A percentile compares a stretch with the other conserved stretches of the same genome.
phyloP scores from a whole-genome alignment of 73 alveolate species.

The Paramecium pentaurelia region DNA sequence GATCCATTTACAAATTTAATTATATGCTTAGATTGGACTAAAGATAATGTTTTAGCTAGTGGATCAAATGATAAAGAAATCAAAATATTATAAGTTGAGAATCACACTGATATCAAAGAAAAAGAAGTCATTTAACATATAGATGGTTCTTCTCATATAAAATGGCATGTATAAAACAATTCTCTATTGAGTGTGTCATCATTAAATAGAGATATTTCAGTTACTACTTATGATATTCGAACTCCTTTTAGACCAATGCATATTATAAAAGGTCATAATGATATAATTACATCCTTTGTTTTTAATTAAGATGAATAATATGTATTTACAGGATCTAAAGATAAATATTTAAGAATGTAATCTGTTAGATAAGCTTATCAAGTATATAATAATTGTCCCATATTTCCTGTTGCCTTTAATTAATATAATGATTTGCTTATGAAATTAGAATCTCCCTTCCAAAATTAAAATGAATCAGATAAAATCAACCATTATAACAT shows the following conservation, averaged over 20 bases:
- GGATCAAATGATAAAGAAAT: slow-evolving; percentile 47
- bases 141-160: slow-evolving; percentile 22
- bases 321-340: slow-evolving; percentile 17
- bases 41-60: slow-evolving; percentile 4
- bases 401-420: slow-evolving; percentile 26
- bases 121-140: slow-evolving; percentile 5
- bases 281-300: slow-evolving; percentile 21
- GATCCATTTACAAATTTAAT: not conserved
- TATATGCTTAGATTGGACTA: slow-evolving; percentile 17
- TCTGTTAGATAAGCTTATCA: not conserved
- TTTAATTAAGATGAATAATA: not conserved
- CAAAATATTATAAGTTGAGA: not conserved
- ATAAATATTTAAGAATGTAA: not conserved
- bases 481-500: not conserved
- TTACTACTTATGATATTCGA: not conserved
- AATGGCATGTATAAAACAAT: not conserved
- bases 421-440: not conserved
- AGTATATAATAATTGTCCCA: slow-evolving; percentile 36
- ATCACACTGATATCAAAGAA: not conserved
- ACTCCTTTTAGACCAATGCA: not conserved
- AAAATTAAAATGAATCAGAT: not conserved
- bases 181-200: not conserved
- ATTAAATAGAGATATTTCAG: slow-evolving; percentile 31
- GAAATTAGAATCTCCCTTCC: not conserved
- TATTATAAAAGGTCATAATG: slow-evolving; percentile 13